A percentile compares a stretch with the other conserved stretches of the same genome.
Evolutionary conservation across 129 eudicot genomes (phyloP).

Genomic region (Logfia minima): DNA sequence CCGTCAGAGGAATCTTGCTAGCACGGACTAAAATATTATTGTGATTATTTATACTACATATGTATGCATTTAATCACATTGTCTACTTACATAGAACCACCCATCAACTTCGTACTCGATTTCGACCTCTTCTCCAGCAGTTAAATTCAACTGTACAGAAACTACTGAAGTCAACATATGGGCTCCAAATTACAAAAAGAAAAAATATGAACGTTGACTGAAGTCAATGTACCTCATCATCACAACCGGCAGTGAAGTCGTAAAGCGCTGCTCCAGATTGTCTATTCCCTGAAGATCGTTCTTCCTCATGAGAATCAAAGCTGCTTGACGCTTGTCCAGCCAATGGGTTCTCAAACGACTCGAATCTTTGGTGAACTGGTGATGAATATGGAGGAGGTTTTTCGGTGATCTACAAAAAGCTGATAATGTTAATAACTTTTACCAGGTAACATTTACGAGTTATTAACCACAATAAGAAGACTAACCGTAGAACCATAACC

Average conservation of each 20-base stretch:
- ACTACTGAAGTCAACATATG: background rate
- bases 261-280: slow-evolving; percentile 82
- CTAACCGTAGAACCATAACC: slow-evolving; percentile 72
- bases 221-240: slow-evolving; percentile 73
- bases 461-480: slow-evolving; percentile 6
- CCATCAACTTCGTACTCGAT: slow-evolving; percentile 98
- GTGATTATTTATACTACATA: background rate
- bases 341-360: slow-evolving; percentile 91
- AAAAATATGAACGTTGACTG: background rate
- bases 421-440: slow-evolving; percentile 5
- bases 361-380: slow-evolving; percentile 63
- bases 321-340: slow-evolving; percentile 72
- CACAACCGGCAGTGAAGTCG: slow-evolving; percentile 98
- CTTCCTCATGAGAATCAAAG: slow-evolving; percentile 74
- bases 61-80: background rate
- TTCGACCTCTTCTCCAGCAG: slow-evolving; percentile 92
- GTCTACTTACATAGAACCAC: slow-evolving; percentile 91
- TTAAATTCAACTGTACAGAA: slow-evolving; percentile 64
- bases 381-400: slow-evolving; percentile 92
- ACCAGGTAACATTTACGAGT: background rate
- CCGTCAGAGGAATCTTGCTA: background rate
- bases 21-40: background rate
- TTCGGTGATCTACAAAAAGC: slow-evolving; percentile 63
- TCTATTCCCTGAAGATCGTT: slow-evolving; percentile 62
- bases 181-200: background rate